A percentile compares a stretch with the other conserved stretches of the same genome.
Evolutionary conservation across 768 basidiomycete species (phyloP).

Genomic region (Exsudoporus frostii): DNA sequence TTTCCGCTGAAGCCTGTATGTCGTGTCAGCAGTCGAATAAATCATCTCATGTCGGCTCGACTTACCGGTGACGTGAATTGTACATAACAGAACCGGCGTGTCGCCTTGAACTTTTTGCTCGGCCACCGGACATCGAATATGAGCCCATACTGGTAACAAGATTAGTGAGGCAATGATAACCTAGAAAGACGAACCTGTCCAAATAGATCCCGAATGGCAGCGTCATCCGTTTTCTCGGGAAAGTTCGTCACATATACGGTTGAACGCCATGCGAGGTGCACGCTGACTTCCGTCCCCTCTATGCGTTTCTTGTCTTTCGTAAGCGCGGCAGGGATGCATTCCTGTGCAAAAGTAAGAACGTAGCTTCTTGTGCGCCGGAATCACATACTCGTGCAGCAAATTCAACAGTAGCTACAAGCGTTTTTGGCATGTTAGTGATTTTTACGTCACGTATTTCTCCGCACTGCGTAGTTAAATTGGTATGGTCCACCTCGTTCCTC

Average conservation of each 20-base stretch:
- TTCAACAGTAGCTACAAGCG: slow-evolving; percentile 82
- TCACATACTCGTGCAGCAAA: slow-evolving; percentile 57
- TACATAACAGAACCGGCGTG: slow-evolving; percentile 90
- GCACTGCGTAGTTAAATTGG: slow-evolving; percentile 54
- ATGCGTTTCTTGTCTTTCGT: slow-evolving; percentile 95
- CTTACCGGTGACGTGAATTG: slow-evolving; percentile 84
- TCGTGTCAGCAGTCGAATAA: neutral
- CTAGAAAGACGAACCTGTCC: slow-evolving; percentile 50
- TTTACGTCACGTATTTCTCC: slow-evolving; percentile 85
- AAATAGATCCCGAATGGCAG: slow-evolving; percentile 71
- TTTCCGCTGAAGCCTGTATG: slow-evolving; percentile 61
- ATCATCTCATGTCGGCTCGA: slow-evolving; percentile 4
- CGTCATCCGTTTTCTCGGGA: slow-evolving; percentile 80
- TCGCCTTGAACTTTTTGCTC: slow-evolving; percentile 91
- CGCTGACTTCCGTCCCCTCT: slow-evolving; percentile 69
- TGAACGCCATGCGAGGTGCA: slow-evolving; percentile 90
- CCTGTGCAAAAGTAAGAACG: slow-evolving; percentile 39
- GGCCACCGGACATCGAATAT: slow-evolving; percentile 98
- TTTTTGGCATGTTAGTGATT: slow-evolving; percentile 56
- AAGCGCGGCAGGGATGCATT: slow-evolving; percentile 78
- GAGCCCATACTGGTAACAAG: slow-evolving; percentile 65
- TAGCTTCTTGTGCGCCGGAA: neutral
- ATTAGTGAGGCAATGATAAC: neutral
- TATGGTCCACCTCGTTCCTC: neutral
- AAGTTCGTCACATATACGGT: slow-evolving; percentile 97